Evolutionary conservation across 768 basidiomycete genomes (phyloP).

Genomic region (Royoungia palumana): DNA sequence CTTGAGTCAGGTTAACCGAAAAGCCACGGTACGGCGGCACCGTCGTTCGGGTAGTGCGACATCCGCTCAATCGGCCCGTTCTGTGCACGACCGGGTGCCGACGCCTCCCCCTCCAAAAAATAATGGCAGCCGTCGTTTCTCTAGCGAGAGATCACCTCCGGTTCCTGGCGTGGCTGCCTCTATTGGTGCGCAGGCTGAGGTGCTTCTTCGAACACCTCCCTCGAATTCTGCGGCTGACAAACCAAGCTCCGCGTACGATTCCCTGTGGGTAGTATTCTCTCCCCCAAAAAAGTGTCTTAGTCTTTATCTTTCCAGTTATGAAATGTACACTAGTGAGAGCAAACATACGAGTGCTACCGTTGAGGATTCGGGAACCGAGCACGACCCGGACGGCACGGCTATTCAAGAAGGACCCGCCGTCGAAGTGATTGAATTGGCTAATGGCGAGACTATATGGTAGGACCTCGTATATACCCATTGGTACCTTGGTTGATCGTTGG

Average conservation of each 20-base stretch:
- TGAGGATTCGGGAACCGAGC: conserved; percentile 34
- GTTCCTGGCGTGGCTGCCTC: conserved; percentile 61
- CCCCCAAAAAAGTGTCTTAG: conserved; percentile 10
- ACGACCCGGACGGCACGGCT: conserved; percentile 24
- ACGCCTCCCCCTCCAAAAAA: conserved; percentile 80
- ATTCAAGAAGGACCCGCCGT: conserved; percentile 55
- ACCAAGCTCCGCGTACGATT: conserved; percentile 70
- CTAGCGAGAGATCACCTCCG: conserved; percentile 63
- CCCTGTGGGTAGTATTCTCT: conserved; percentile 53
- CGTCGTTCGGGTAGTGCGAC: conserved; percentile 60
- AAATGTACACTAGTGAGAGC: conserved; percentile 71
- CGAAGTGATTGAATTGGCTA: conserved; percentile 80
- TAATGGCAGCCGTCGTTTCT: conserved; percentile 55
- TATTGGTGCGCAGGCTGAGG: conserved; percentile 40
- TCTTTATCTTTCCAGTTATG: conserved; percentile 52
- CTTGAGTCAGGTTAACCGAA: conserved; percentile 50
- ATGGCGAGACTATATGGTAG: conserved; percentile 84
- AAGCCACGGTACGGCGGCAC: conserved; percentile 45
- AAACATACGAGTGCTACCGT: conserved; percentile 32
- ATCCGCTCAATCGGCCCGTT: conserved; percentile 62
- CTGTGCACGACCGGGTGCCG: conserved; percentile 76
- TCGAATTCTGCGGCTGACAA: conserved; percentile 52
- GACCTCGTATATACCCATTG: conserved; percentile 22
- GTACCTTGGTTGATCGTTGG: background rate
- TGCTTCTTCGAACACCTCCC: conserved; percentile 39